Conservation (phyloP, 768 basidiomycete genomes). For the Mycena crocata region DNA sequence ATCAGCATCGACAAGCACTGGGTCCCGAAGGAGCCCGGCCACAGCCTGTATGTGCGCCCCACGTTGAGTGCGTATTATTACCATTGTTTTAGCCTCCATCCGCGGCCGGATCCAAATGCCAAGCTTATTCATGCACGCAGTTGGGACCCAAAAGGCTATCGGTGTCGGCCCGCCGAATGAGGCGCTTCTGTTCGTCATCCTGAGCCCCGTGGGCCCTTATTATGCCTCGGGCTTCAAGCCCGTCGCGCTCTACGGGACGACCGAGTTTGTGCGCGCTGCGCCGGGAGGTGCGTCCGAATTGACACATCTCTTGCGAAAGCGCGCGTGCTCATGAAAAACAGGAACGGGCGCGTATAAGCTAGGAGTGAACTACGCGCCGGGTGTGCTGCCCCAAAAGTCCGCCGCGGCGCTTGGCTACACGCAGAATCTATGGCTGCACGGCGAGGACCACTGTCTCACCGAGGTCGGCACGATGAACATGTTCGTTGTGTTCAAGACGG, state of each 20-base stretch:
- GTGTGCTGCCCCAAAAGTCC: slow-evolving; percentile 84
- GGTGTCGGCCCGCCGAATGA: slow-evolving; percentile 82
- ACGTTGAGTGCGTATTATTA: slow-evolving; percentile 63
- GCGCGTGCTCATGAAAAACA: slow-evolving; percentile 35
- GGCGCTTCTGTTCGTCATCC: slow-evolving; percentile 88
- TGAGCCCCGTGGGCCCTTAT: slow-evolving; percentile 87
- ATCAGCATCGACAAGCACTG: slow-evolving; percentile 86
- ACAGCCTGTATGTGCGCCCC: slow-evolving; percentile 93
- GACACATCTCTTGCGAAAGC: not conserved
- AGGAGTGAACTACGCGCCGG: slow-evolving; percentile 90
- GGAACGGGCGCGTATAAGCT: slow-evolving; percentile 91
- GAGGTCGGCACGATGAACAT: slow-evolving; percentile 95
- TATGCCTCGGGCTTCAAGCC: slow-evolving; percentile 92
- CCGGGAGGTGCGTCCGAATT: slow-evolving; percentile 70
- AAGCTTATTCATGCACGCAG: slow-evolving; percentile 48
- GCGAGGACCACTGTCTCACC: slow-evolving; percentile 69
- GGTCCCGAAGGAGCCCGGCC: slow-evolving; percentile 90
- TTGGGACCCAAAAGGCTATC: slow-evolving; percentile 79
- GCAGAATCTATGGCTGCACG: slow-evolving; percentile 93
- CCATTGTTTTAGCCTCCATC: not conserved
- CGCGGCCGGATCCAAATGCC: not conserved
- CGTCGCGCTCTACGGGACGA: slow-evolving; percentile 87
- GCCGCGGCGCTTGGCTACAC: slow-evolving; percentile 83
- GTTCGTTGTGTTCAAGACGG: slow-evolving; percentile 81
- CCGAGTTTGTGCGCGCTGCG: slow-evolving; percentile 84